Conservation (phyloP, 441 rosid species). For the Populus tomentosa region DNA sequence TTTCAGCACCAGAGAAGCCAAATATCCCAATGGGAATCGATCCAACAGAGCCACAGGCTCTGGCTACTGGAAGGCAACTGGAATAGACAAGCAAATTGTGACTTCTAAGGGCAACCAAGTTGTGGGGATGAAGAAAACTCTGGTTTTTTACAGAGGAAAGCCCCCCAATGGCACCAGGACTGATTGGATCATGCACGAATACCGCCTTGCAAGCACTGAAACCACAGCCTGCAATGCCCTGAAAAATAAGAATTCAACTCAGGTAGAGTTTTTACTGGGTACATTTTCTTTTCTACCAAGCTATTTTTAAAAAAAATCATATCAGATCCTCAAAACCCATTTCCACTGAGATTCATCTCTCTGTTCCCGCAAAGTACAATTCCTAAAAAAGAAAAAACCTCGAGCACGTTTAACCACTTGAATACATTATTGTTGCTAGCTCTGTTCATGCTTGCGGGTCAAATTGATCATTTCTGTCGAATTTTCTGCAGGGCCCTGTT, state of each 20-base stretch:
- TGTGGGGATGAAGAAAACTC: conserved; percentile 94
- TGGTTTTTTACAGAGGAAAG: conserved; percentile 92
- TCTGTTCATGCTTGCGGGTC: too few species aligned
- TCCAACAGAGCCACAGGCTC: conserved; percentile 87
- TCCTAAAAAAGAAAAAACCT: not conserved
- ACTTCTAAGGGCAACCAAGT: conserved; percentile 51
- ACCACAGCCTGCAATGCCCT: conserved; percentile 24
- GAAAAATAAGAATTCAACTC: conserved; percentile 27
- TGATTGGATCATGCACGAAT: conserved; percentile 98
- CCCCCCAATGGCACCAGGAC: conserved; percentile 84
- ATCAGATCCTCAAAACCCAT: too few species aligned
- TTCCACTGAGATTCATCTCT: not conserved
- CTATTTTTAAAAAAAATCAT: too few species aligned
- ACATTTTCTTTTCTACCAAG: not conserved
- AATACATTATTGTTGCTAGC: not conserved
- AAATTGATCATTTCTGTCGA: too few species aligned
- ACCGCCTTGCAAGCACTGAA: conserved; percentile 51
- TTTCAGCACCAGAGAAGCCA: conserved; percentile 88
- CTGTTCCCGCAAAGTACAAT: not conserved
- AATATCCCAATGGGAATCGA: conserved; percentile 92
- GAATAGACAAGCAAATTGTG: conserved; percentile 73
- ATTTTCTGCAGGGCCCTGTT: too few species aligned
- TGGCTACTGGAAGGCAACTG: conserved; percentile 98
- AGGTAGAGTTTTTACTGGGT: not conserved
- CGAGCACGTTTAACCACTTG: not conserved